Conservation (phyloP, 345 rosid species). For the Rhodamnia rubescens region DNA sequence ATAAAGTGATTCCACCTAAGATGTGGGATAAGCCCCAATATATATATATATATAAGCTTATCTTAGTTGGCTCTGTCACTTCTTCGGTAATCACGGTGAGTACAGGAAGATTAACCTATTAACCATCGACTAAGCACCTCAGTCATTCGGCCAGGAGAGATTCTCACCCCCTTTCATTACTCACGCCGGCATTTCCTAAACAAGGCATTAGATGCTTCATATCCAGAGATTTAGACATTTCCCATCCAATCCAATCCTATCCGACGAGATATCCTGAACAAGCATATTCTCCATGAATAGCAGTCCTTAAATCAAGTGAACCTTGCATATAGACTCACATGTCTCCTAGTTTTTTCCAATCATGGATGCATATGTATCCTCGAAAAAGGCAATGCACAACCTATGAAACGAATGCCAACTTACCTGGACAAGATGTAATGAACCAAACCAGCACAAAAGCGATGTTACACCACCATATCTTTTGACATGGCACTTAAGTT, state of each 20-base stretch:
- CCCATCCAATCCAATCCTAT: not conserved
- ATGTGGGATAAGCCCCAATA: not conserved
- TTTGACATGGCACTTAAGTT: not conserved
- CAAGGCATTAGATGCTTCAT: not conserved
- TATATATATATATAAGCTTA: no score
- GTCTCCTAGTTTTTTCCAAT: not conserved
- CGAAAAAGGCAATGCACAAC: not conserved
- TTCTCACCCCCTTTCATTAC: no score
- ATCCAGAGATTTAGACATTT: not conserved
- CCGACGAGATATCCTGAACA: not conserved
- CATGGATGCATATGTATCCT: not conserved
- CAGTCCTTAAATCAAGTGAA: not conserved
- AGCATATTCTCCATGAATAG: not conserved
- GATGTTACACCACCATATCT: not conserved
- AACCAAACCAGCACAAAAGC: not conserved
- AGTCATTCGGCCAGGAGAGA: no score
- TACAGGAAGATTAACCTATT: no score
- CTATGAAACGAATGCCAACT: not conserved
- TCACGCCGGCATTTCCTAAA: no score
- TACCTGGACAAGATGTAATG: not conserved
- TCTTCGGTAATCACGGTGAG: no score
- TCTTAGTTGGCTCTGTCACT: no score
- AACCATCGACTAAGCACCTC: no score
- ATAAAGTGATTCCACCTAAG: not conserved
- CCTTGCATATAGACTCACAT: not conserved